Evolutionary conservation across 768 basidiomycete genomes (phyloP), one percentile per base, ranked within the genome.

Genomic region (Kockovaella imperatae): DNA sequence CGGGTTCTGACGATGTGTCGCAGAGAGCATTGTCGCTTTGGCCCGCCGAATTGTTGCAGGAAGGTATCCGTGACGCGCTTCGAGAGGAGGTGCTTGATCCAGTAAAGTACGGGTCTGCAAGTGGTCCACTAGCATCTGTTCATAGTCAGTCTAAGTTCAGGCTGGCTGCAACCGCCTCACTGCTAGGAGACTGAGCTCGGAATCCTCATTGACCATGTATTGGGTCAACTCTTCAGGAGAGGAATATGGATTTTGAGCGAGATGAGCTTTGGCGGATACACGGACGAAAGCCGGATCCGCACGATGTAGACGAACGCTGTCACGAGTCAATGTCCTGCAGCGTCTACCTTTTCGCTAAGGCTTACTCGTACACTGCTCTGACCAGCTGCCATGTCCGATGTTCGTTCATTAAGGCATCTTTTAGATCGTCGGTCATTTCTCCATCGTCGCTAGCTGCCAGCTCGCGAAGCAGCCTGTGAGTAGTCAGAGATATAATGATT

Each of bases 371-470:
- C 10, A 67, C 49, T 3, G 62, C 36, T 26, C 62, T 32, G 1
- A 67, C 17, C 1, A 67, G 49, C 52, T 67, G 62, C 65, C 65
- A 67, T 20, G 65, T 64, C 29, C 65, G 50, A 50, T 67, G 65
- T 43, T 67, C 65, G 26, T 48, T 17, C 42, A 64, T 38, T 18
- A 67, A 36, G 3, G 60, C 59, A 23, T 60, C 52, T 35, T 47
- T 24, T 35, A 61, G 57, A 26, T 62, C 62, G 25, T n/a, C 47
- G 6, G 49, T 40, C 14, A 67, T 42, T 18, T 59, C 59, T 21
- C 43, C 51, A 8, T 32, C 41, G 10, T 60, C 59, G 21, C 53
- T 55, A 21, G 24, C 38, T 28, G 28, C 50, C 1, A 42, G 20
- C 20, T 52, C 57, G 15, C 46, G 17, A n/a, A 45, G 45, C 4